Percentiles rank a stretch among this genome's conserved stretches.
phyloP scores from a whole-genome alignment of 2,329 filamentous ascomycete genomes.

The Tolypocladium cylindrosporum region DNA sequence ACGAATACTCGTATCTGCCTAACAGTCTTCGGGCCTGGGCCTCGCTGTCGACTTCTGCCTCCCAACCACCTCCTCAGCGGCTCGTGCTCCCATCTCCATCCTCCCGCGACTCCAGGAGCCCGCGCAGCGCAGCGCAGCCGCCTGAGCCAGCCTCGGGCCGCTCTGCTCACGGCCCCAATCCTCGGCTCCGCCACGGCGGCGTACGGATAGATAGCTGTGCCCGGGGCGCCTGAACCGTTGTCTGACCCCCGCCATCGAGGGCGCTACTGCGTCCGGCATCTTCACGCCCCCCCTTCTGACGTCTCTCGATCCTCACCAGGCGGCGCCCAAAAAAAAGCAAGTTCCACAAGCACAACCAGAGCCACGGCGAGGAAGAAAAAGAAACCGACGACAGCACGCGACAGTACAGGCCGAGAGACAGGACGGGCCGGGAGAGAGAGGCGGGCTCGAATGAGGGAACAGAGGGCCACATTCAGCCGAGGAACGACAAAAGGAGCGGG shows the following conservation, averaged over 20 bases:
- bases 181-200: background rate
- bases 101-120: background rate
- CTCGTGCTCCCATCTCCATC: too few species aligned
- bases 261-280: background rate
- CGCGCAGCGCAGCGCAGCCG: background rate
- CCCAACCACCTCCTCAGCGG: background rate
- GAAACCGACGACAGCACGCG: background rate
- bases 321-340: background rate
- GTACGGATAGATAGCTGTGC: background rate
- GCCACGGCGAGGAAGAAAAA: background rate
- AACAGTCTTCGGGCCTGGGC: background rate
- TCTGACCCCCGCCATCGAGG: background rate
- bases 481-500: background rate
- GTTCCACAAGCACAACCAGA: background rate
- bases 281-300: background rate
- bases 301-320: background rate
- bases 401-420: background rate
- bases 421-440: background rate
- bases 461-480: background rate
- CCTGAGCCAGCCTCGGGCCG: background rate
- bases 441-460: background rate
- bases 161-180: background rate
- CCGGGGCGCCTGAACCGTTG: background rate
- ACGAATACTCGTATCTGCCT: too few species aligned
- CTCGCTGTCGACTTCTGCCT: background rate